Base-by-base conservation (phyloP, 768 basidiomycete species). In the Leccinum rimulosum region DNA sequence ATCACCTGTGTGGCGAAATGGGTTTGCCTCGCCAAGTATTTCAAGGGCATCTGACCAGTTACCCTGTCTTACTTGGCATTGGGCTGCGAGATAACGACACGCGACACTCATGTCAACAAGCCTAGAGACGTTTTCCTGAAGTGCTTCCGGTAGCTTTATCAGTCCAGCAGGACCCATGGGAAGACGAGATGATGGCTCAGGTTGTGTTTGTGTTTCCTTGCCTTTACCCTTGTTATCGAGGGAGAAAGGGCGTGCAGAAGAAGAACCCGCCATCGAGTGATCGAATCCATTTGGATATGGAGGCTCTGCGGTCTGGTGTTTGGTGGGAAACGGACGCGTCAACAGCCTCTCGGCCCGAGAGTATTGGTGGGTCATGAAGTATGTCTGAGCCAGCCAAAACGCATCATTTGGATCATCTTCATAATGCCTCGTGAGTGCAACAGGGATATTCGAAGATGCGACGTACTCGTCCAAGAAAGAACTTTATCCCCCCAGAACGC, bases 401-500 rank as follows among this genome's bases (percentile, higher is more conserved):
- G 95, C 97, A 74, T 99, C 97, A 70, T 98, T 97, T 31, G 95
- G 89, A 68, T 98, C 93, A 62, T 88, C 96, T 96, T 66, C 28
- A 50, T 28, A 51, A 25, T 28, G 38, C 3, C 36, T 17, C 14
- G 31, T 61, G 45, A 56, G 61, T 57, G 58, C 56, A 33, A 49
- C 25, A 17, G n/a, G 36, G 49, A 57, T 27, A 28, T 31, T 40
- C 45, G 43, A 25, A 59, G 54, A 57, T 73, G 70, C 60, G 66
- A 81, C 85, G 65, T 69, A 98, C 96, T 91, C 31, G 97, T 98
- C 93, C 94, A 95, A 61, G 84, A 91, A 50, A 98, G 79, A 50
- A 98, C 87, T 74, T 99, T 98, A 77, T 96, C 94, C 5, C 97
- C 97, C 97, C 97, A 99, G 71, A 98, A 98, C 6, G 91, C 89